Percentiles rank a stretch among this genome's conserved stretches.
Conservation (phyloP, 169 alveolate genomes). For the Eimeria maxima region DNA sequence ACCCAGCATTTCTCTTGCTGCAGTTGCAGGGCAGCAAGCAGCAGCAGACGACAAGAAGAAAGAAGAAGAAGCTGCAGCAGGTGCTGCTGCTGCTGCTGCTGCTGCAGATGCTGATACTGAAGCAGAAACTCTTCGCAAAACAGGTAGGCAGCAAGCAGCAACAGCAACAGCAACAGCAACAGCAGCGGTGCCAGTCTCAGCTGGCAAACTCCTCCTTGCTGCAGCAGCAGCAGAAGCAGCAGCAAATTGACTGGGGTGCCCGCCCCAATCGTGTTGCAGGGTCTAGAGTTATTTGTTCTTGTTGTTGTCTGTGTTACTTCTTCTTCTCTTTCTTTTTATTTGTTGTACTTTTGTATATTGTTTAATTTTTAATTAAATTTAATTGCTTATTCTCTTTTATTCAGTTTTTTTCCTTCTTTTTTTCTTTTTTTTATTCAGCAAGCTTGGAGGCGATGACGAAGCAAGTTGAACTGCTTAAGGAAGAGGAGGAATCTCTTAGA, state of each 20-base stretch:
- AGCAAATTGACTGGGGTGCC: not conserved
- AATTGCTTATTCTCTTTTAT: not conserved
- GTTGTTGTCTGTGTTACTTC: not conserved
- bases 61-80: not conserved
- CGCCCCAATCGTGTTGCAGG: too few species aligned
- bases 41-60: constrained; percentile 12
- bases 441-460: constrained; percentile 73
- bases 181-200: too few species aligned
- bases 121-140: not conserved
- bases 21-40: not conserved
- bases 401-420: not conserved
- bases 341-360: not conserved
- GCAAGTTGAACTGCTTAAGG: constrained; percentile 73
- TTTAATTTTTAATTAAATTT: too few species aligned
- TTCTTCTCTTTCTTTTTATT: not conserved
- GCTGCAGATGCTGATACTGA: constrained; percentile 31
- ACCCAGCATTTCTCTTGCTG: constrained; percentile 45
- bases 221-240: not conserved
- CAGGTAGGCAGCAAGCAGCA: constrained; percentile 46
- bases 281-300: not conserved
- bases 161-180: not conserved
- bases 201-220: not conserved
- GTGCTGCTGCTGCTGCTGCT: not conserved
- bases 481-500: constrained; percentile 65
- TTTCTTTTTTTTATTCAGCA: constrained; percentile 9